phyloP scores from a whole-genome alignment of 2,329 filamentous ascomycete species.

The Chaetomiaceae sp. region DNA sequence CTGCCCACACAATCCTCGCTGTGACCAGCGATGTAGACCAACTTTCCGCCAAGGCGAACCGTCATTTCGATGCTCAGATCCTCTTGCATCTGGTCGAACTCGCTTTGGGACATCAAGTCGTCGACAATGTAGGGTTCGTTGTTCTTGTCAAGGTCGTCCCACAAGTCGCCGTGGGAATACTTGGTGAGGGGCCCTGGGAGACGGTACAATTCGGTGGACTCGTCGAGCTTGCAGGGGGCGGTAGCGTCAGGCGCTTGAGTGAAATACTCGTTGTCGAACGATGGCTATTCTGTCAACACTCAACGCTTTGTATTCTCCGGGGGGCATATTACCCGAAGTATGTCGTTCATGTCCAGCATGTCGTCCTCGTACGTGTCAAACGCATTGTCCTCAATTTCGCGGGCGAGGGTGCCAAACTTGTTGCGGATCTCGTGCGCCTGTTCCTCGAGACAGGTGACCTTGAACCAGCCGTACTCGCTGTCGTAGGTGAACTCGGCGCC shows the following conservation, averaged over 20 bases:
- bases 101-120: slow-evolving; percentile 15
- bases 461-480: slow-evolving; percentile 24
- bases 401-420: slow-evolving; percentile 9
- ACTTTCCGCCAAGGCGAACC: slow-evolving; percentile 3
- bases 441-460: slow-evolving; percentile 21
- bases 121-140: slow-evolving; percentile 14
- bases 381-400: slow-evolving; percentile 16
- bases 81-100: slow-evolving; percentile 14
- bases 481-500: slow-evolving; percentile 26
- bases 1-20: slow-evolving; percentile 9
- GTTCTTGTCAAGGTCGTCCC: slow-evolving; percentile 26
- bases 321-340: slow-evolving; percentile 1
- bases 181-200: background rate
- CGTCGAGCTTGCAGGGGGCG: background rate
- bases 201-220: background rate
- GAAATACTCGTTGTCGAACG: slow-evolving; percentile 19
- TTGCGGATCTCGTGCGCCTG: slow-evolving; percentile 14
- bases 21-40: slow-evolving; percentile 18
- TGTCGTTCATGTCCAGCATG: slow-evolving; percentile 8
- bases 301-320: background rate
- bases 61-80: slow-evolving; percentile 12
- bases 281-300: slow-evolving; percentile 4
- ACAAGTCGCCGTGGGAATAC: slow-evolving; percentile 15
- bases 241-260: background rate
- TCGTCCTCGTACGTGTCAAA: slow-evolving; percentile 1